Percentiles rank a stretch among this genome's conserved stretches.
These are phyloP conservation scores for Rhodamnia rubescens DNA, from an alignment of 345 rosid species.

Conservation along the genomic window DNA sequence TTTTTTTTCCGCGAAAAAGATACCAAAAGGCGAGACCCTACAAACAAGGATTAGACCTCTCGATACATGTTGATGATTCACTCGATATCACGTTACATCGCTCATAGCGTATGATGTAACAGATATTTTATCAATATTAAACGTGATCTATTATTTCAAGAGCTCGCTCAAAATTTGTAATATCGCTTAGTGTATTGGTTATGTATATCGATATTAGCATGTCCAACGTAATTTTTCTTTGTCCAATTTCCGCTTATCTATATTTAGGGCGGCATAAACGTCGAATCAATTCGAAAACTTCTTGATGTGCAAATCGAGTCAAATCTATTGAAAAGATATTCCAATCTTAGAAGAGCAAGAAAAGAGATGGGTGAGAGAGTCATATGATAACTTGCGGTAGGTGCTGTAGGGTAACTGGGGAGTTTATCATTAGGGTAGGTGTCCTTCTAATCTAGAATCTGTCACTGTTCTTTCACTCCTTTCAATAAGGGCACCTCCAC, in stretches of 20 bases:
- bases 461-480: conserved; percentile 3
- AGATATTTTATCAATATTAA: background rate
- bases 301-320: background rate
- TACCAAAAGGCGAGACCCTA: background rate
- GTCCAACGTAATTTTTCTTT: no score
- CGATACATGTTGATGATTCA: background rate
- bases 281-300: background rate
- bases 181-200: background rate
- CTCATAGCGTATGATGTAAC: background rate
- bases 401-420: conserved; percentile 17
- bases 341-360: background rate
- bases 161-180: background rate
- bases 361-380: background rate
- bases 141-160: background rate
- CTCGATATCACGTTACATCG: background rate
- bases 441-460: conserved; percentile 9
- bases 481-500: background rate
- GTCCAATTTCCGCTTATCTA: no score
- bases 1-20: background rate
- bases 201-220: no score
- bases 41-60: background rate
- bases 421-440: conserved; percentile 35
- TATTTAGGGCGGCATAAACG: background rate
- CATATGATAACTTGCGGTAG: background rate
- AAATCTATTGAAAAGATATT: background rate